A percentile compares a stretch with the other conserved stretches of the same genome.
Conservation (phyloP, 2,329 filamentous ascomycete genomes). For the Xylaria sp. region DNA sequence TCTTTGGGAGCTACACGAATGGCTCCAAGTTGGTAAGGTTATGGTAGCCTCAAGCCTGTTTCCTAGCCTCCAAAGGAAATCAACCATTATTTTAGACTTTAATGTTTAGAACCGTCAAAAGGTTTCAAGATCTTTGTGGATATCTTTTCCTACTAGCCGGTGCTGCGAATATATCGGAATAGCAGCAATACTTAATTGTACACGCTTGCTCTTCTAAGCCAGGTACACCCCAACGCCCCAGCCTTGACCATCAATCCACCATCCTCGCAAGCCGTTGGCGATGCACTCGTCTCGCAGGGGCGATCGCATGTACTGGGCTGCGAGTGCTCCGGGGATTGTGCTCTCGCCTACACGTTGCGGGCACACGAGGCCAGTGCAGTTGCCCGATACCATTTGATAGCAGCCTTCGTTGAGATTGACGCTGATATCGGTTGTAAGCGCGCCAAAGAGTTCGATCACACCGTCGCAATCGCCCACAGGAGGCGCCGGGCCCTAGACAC, state of each 20-base stretch:
- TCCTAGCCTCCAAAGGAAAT: too few species aligned
- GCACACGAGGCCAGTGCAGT: slow-evolving; percentile 38
- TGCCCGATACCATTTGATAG: slow-evolving; percentile 33
- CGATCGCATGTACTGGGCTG: slow-evolving; percentile 35
- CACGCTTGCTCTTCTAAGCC: slow-evolving; percentile 27
- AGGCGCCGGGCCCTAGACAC: slow-evolving; percentile 33
- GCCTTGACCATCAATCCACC: slow-evolving; percentile 36
- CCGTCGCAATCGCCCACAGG: slow-evolving; percentile 37
- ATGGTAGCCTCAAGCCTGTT: too few species aligned
- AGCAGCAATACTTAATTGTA: too few species aligned
- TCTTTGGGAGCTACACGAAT: too few species aligned
- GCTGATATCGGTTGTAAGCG: slow-evolving; percentile 30
- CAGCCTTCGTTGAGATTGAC: slow-evolving; percentile 38
- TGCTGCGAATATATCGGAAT: too few species aligned
- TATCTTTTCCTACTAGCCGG: too few species aligned
- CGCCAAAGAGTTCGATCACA: slow-evolving; percentile 33
- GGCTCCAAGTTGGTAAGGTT: too few species aligned
- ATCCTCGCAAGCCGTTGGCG: slow-evolving; percentile 37
- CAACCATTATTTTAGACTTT: too few species aligned
- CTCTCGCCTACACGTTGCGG: slow-evolving; percentile 34
- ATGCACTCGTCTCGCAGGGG: slow-evolving; percentile 38
- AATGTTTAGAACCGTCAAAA: too few species aligned
- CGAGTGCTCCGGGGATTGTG: slow-evolving; percentile 31
- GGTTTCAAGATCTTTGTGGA: too few species aligned
- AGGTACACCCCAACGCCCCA: slow-evolving; percentile 38